A percentile compares a stretch with the other conserved stretches of the same genome.
Evolutionary conservation across 257 asterid species (phyloP).

Genomic region (Haberlea rhodopensis): DNA sequence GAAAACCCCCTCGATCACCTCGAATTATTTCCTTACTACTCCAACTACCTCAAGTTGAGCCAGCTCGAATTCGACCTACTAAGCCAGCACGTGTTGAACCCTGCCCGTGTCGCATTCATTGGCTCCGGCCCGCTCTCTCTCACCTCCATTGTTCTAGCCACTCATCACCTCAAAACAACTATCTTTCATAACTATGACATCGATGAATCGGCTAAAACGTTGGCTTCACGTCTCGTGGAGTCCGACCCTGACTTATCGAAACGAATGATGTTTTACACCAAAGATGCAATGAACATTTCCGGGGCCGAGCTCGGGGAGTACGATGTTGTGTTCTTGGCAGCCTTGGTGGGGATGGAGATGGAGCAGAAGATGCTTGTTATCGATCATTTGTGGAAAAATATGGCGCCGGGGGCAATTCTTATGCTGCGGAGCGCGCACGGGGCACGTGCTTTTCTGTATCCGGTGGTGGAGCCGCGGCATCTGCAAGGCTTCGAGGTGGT

Average conservation of each 20-base stretch:
- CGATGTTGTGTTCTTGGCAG: slow-evolving; percentile 86
- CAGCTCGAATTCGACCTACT: slow-evolving; percentile 64
- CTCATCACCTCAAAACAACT: slow-evolving; percentile 48
- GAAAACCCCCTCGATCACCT: slow-evolving; percentile 62
- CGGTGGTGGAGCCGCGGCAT: slow-evolving; percentile 69
- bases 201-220: slow-evolving; percentile 53
- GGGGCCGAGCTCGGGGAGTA: slow-evolving; percentile 39
- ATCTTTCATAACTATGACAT: slow-evolving; percentile 73
- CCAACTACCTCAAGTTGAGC: slow-evolving; percentile 72
- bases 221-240: slow-evolving; percentile 55
- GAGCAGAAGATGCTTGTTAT: slow-evolving; percentile 54
- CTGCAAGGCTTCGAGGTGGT: slow-evolving; percentile 73
- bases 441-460: slow-evolving; percentile 76
- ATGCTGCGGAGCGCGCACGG: slow-evolving; percentile 93
- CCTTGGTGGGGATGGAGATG: slow-evolving; percentile 81
- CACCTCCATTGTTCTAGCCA: slow-evolving; percentile 76
- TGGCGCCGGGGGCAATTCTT: slow-evolving; percentile 75
- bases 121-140: slow-evolving; percentile 96
- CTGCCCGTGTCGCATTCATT: slow-evolving; percentile 52
- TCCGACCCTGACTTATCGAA: slow-evolving; percentile 49
- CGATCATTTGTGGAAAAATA: slow-evolving; percentile 49
- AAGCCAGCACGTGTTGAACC: slow-evolving; percentile 34
- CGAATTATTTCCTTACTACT: slow-evolving; percentile 58
- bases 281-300: slow-evolving; percentile 57
- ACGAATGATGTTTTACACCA: slow-evolving; percentile 58